Conservation (phyloP, 345 rosid species). For the Mangifera indica region DNA sequence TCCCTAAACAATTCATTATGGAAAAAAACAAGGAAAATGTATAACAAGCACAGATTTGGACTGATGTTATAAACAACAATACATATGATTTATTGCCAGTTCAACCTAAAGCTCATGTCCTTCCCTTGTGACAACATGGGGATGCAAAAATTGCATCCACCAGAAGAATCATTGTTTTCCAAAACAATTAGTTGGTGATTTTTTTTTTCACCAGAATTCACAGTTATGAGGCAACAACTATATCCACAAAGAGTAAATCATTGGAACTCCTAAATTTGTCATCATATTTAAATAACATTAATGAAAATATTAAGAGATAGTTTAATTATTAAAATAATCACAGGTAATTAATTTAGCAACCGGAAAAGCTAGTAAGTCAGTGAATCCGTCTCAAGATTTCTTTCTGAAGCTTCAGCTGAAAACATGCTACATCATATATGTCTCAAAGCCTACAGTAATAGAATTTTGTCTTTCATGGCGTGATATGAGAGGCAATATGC, state of each 20-base stretch:
- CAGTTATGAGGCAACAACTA: not conserved
- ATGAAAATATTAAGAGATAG: not conserved
- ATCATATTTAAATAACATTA: not conserved
- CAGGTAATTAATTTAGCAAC: not conserved
- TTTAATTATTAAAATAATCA: too few species aligned
- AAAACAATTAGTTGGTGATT: not conserved
- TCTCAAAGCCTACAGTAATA: not conserved
- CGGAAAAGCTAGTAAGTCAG: not conserved
- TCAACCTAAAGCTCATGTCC: not conserved
- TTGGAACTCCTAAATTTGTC: not conserved
- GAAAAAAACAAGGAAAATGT: not conserved
- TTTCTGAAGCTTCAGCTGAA: not conserved
- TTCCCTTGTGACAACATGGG: too few species aligned
- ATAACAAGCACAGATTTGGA: not conserved
- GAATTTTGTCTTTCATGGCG: not conserved
- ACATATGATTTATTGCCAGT: not conserved
- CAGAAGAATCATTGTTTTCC: slow-evolving; percentile 2
- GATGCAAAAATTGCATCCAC: not conserved
- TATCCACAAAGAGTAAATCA: not conserved
- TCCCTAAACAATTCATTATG: too few species aligned
- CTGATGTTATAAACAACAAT: not conserved
- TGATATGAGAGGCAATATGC: not conserved
- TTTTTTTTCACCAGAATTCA: not conserved
- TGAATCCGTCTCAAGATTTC: not conserved
- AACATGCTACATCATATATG: not conserved